Evolutionary conservation across 805 yeast genomes (phyloP), one percentile per base, ranked within the genome.

Genomic region (Yarrowia sp.): DNA sequence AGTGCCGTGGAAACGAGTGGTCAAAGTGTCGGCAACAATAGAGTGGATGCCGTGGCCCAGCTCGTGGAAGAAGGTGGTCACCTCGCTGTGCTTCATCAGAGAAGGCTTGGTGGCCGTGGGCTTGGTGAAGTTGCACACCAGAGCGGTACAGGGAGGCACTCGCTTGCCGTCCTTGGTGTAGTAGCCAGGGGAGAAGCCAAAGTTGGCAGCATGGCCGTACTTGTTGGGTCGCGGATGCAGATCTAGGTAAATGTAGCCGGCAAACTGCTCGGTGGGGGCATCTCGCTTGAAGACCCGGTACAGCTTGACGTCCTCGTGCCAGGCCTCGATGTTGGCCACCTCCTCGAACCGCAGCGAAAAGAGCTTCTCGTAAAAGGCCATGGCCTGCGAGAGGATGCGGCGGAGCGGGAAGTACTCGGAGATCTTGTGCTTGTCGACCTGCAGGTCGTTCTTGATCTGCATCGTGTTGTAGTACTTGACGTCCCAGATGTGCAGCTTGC

Each of bases 31-130:
- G 10, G 92, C 88, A 62, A 89, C 79, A 51, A 88, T 74, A 66
- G 84, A 87, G 73, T 90, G 97, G 63, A 90, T 86, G 62, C 96
- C 96, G 70, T 90, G 96, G 24, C 96, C 96, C 66, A 89, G 79
- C 73, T 90, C 96, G 70, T 90, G 96, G 84, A 90, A 90, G 67
- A 90, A 86, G 0, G 96, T 90, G 21, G 84, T 84, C 12, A 89
- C 89, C 71, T 89, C 96, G 65, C 77, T 78, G 71, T 90, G 96
- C 68, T 86, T 85, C 68, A 90, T 79, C 67, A 90, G 77, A 1
- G 92, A 83, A 19, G 93, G 96, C 70, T 85, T 87, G 24, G 78
- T 81, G 16, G 76, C 74, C 5, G 86, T 80, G 44, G 93, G 90
- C 70, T 85, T 85, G 29, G 94, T 85, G 73, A 90, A 90, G 73